These are phyloP conservation scores for Akanthomyces muscarius DNA, from an alignment of 2,329 filamentous ascomycete species.

Conservation along the genomic window DNA sequence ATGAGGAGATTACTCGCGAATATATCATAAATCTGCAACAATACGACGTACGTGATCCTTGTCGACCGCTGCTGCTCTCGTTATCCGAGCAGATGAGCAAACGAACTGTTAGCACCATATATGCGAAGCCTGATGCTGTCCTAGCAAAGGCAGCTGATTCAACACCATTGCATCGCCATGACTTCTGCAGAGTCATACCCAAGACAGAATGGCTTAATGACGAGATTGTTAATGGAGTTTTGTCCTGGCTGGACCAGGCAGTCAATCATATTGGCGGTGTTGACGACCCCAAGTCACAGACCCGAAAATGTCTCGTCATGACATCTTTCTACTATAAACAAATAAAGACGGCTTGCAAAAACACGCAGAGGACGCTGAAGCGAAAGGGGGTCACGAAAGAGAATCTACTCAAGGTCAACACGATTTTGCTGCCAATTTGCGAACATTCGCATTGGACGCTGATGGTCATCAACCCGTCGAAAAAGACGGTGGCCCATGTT, in stretches of 20 bases:
- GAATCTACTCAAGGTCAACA: conserved; percentile 62
- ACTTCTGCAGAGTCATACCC: conserved; percentile 60
- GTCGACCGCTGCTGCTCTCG: conserved; percentile 3
- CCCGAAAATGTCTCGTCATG: conserved; percentile 58
- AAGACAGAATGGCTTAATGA: conserved; percentile 68
- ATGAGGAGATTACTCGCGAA: conserved; percentile 9
- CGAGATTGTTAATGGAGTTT: conserved; percentile 65
- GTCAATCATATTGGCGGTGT: conserved; percentile 55
- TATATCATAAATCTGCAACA: conserved; percentile 6
- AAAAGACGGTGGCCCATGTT: conserved; percentile 61
- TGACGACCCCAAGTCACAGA: conserved; percentile 41
- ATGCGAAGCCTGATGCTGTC: conserved; percentile 26
- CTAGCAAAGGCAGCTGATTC: conserved; percentile 48
- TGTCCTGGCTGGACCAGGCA: conserved; percentile 56
- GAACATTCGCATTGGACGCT: conserved; percentile 66
- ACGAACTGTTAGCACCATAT: conserved; percentile 1
- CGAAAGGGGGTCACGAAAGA: conserved; percentile 53
- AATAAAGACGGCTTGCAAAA: conserved; percentile 44
- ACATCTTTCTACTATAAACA: conserved; percentile 63
- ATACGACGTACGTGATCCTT: background rate
- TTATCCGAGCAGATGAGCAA: conserved; percentile 2
- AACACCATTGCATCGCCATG: conserved; percentile 47
- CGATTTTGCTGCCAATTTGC: conserved; percentile 67
- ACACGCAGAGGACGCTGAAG: conserved; percentile 53
- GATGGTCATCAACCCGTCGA: conserved; percentile 59